phyloP scores from a whole-genome alignment of 108 stramenopile species.

The Nitzschia putrida region DNA sequence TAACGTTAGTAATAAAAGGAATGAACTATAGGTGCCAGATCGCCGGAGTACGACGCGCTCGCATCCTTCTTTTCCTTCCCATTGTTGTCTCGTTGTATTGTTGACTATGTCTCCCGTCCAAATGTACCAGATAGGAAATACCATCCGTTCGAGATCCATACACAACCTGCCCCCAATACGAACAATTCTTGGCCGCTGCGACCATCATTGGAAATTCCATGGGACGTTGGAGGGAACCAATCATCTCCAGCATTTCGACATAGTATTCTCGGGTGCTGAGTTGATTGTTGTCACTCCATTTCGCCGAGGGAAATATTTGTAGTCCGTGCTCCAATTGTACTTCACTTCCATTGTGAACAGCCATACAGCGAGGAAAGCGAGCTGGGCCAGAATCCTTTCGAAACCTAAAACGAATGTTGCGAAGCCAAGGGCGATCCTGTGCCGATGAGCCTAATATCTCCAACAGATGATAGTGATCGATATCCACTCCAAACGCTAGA shows the following conservation, averaged over 20 bases:
- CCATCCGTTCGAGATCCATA: not conserved
- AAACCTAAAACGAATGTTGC: slow-evolving; percentile 3
- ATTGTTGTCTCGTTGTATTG: too few species aligned
- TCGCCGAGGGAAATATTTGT: not conserved
- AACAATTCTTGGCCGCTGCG: not conserved
- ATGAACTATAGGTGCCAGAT: too few species aligned
- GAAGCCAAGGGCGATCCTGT: not conserved
- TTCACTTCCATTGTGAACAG: not conserved
- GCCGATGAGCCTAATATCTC: not conserved
- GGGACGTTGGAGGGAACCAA: not conserved
- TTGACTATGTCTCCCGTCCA: slow-evolving; percentile 6
- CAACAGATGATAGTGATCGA: not conserved
- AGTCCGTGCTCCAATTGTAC: not conserved
- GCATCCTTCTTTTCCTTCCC: too few species aligned
- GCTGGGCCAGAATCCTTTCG: not conserved
- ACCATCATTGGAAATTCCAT: not conserved
- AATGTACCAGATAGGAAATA: not conserved
- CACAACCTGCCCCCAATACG: slow-evolving; percentile 3
- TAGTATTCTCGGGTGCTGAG: slow-evolving; percentile 11
- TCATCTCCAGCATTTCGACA: not conserved
- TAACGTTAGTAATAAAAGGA: too few species aligned
- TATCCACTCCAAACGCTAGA: not conserved
- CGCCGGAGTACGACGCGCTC: too few species aligned
- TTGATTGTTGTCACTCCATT: slow-evolving; percentile 19
- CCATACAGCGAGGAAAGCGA: not conserved